phyloP scores from a whole-genome alignment of 129 eudicot species.

The Flaveria linearis region DNA sequence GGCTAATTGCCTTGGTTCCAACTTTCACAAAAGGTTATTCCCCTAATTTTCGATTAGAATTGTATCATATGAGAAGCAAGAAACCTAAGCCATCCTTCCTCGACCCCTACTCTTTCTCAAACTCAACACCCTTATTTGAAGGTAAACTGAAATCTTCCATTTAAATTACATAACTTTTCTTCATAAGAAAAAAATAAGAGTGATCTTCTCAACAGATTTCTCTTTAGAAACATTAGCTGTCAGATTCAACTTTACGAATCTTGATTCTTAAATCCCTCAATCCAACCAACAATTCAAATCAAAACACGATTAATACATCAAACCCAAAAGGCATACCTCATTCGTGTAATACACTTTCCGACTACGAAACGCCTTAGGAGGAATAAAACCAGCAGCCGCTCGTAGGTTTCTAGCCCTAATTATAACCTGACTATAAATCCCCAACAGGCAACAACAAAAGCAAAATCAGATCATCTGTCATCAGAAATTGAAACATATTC shows the following conservation, averaged over 20 bases:
- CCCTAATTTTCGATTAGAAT: too few relatives aligned
- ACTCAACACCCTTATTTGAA: too few relatives aligned
- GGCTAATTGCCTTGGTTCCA: too few relatives aligned
- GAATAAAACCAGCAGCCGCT: slow-evolving; percentile 68
- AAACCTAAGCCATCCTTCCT: too few relatives aligned
- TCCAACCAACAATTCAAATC: not conserved
- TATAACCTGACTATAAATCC: slow-evolving; percentile 61
- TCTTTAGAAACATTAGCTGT: not conserved
- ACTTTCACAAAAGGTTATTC: too few relatives aligned
- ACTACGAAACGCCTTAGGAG: slow-evolving; percentile 73
- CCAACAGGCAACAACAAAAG: not conserved
- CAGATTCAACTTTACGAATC: not conserved
- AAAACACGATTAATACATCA: too few relatives aligned
- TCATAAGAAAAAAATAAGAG: not conserved
- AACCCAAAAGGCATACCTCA: slow-evolving; percentile 50
- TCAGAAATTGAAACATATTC: not conserved
- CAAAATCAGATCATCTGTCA: not conserved
- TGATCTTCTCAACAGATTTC: too few relatives aligned
- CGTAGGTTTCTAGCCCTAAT: slow-evolving; percentile 84
- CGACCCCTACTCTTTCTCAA: too few relatives aligned
- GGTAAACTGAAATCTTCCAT: not conserved
- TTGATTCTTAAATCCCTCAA: not conserved
- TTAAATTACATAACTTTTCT: not conserved
- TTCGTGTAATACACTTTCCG: slow-evolving; percentile 59
- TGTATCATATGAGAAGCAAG: too few relatives aligned